phyloP scores from a whole-genome alignment of 345 rosid species.

The Anacardium occidentale region DNA sequence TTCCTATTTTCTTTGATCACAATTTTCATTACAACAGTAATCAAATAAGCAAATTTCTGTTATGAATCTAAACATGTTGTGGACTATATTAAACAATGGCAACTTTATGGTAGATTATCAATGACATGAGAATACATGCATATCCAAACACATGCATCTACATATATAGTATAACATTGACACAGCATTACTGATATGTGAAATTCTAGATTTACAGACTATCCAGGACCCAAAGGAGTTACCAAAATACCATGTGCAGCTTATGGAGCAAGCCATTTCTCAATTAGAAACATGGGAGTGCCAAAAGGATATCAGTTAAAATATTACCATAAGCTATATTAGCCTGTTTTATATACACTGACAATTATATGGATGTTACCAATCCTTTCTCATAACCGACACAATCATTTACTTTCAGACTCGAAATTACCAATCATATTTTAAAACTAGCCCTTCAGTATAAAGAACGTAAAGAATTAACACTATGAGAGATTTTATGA shows the following conservation, averaged over 20 bases:
- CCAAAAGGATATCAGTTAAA: not conserved
- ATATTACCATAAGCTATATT: not conserved
- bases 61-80: not conserved
- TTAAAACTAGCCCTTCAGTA: constrained; percentile 1
- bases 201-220: not conserved
- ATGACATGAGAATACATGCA: not conserved
- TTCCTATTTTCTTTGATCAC: not conserved
- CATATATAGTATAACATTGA: not conserved
- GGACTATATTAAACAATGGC: not conserved
- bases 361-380: not conserved
- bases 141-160: not conserved
- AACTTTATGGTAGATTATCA: not conserved
- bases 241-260: not conserved
- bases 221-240: not conserved
- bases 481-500: constrained; percentile 2
- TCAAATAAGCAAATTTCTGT: not conserved
- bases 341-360: not conserved
- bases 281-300: not conserved
- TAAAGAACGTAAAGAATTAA: not conserved
- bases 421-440: not conserved
- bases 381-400: not conserved
- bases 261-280: no score
- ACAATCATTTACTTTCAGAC: not conserved
- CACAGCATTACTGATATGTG: not conserved
- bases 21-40: not conserved